Evolutionary conservation across 2,329 filamentous ascomycete species (phyloP).

Genomic region (Neonectria ditissima): DNA sequence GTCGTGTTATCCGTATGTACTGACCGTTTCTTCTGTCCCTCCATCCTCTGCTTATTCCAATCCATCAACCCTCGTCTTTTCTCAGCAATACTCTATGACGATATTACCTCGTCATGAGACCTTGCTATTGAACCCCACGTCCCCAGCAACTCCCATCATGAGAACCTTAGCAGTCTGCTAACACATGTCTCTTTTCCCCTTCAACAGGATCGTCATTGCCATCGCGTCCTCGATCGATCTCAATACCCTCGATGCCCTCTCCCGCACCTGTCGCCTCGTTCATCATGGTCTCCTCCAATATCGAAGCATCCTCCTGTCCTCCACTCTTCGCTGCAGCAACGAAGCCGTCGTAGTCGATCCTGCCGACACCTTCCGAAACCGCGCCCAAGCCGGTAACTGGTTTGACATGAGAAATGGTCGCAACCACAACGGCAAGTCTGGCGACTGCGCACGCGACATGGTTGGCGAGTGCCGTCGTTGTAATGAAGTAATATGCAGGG

Average conservation of each 20-base stretch:
- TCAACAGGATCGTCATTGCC: slow-evolving; percentile 77
- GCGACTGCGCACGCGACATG: slow-evolving; percentile 87
- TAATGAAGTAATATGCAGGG: slow-evolving; percentile 81
- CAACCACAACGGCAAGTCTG: slow-evolving; percentile 73
- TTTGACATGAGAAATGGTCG: slow-evolving; percentile 69
- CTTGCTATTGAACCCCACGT: neutral
- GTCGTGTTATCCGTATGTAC: slow-evolving; percentile 45
- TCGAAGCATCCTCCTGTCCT: slow-evolving; percentile 76
- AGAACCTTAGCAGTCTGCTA: slow-evolving; percentile 22
- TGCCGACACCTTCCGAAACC: slow-evolving; percentile 68
- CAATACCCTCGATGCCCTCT: slow-evolving; percentile 86
- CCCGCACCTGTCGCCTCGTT: slow-evolving; percentile 83
- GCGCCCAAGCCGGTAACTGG: slow-evolving; percentile 68
- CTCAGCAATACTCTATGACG: neutral
- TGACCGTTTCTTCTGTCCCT: slow-evolving; percentile 10
- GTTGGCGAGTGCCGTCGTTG: slow-evolving; percentile 87
- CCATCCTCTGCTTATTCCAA: neutral
- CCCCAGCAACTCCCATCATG: slow-evolving; percentile 25
- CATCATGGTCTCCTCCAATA: slow-evolving; percentile 83
- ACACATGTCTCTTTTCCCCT: slow-evolving; percentile 9
- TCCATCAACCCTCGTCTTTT: neutral
- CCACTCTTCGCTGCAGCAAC: slow-evolving; percentile 84
- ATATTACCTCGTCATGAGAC: slow-evolving; percentile 33
- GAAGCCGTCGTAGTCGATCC: slow-evolving; percentile 69
- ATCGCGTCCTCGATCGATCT: slow-evolving; percentile 85